phyloP scores from a whole-genome alignment of 495 filamentous ascomycete species.

The Podospora conica region DNA sequence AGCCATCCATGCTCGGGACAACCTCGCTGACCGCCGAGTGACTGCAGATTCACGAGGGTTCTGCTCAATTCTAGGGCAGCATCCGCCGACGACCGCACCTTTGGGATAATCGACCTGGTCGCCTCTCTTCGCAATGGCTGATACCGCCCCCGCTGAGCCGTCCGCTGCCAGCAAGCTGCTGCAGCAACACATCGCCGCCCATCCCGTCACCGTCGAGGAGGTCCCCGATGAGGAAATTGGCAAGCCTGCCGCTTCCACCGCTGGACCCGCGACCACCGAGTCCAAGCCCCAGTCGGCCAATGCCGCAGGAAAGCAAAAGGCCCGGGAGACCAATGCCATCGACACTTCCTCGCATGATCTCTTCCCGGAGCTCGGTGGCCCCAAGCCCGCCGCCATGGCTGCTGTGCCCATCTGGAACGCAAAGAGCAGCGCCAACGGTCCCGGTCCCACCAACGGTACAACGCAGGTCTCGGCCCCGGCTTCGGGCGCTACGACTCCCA shows the following conservation, averaged over 20 bases:
- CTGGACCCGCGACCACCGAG: constrained; percentile 31
- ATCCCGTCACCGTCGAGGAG: constrained; percentile 72
- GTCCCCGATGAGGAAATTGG: constrained; percentile 69
- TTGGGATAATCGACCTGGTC: constrained; percentile 9
- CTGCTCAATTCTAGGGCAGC: constrained; percentile 6
- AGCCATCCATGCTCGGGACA: background rate
- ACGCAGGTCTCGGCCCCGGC: constrained; percentile 52
- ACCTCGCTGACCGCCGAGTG: background rate
- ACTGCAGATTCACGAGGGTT: background rate
- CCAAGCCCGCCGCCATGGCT: constrained; percentile 52
- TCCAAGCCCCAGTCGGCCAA: constrained; percentile 46
- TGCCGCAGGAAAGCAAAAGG: constrained; percentile 58
- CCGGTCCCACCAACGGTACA: constrained; percentile 44
- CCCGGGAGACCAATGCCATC: constrained; percentile 45
- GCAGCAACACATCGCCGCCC: constrained; percentile 65
- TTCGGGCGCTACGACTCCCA: constrained; percentile 53
- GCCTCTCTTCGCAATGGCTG: constrained; percentile 20
- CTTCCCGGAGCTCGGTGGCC: constrained; percentile 81
- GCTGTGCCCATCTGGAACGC: constrained; percentile 55
- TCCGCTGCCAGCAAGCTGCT: constrained; percentile 70
- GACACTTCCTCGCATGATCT: constrained; percentile 82
- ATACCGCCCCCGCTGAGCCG: constrained; percentile 32
- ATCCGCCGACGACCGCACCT: constrained; percentile 2
- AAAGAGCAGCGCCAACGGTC: constrained; percentile 48
- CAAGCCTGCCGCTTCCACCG: constrained; percentile 25